phyloP scores from a whole-genome alignment of 2,329 filamentous ascomycete genomes.

The Monilinia laxa region DNA sequence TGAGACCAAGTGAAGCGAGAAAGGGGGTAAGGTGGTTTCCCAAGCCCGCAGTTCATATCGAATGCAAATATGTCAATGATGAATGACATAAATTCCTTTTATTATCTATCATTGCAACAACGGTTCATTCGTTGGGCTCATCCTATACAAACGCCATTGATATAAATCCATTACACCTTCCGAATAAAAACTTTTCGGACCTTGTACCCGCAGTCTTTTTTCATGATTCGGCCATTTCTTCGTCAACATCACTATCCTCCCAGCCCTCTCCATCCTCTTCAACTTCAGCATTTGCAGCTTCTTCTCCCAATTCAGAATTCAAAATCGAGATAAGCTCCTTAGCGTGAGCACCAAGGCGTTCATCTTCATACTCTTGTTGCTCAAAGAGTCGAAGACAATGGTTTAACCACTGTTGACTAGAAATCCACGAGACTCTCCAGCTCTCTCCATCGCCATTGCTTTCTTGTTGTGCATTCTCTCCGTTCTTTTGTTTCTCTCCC shows the following conservation, averaged over 20 bases:
- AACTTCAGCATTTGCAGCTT: slow-evolving; percentile 55
- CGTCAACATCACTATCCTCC: slow-evolving; percentile 50
- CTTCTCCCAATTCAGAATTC: slow-evolving; percentile 63
- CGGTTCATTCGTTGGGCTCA: not conserved
- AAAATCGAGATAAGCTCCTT: slow-evolving; percentile 66
- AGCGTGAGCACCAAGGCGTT: slow-evolving; percentile 72
- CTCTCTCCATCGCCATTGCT: slow-evolving; percentile 45
- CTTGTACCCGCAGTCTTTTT: not conserved
- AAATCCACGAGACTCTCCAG: slow-evolving; percentile 59
- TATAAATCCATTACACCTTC: slow-evolving; percentile 14
- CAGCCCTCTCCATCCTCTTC: slow-evolving; percentile 46
- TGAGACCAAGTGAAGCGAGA: not conserved
- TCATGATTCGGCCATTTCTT: slow-evolving; percentile 55
- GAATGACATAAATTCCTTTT: not conserved
- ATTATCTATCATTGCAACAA: slow-evolving; percentile 20
- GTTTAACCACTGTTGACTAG: slow-evolving; percentile 78
- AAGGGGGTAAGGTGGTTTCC: not conserved
- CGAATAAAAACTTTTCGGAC: slow-evolving; percentile 1
- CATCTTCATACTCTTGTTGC: slow-evolving; percentile 80
- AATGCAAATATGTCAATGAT: not conserved
- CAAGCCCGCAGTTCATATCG: not conserved
- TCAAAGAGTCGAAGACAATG: slow-evolving; percentile 79
- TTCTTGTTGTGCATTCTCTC: slow-evolving; percentile 32
- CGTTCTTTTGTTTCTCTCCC: slow-evolving; percentile 63
- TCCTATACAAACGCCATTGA: slow-evolving; percentile 26